Evolutionary conservation across 2,329 filamentous ascomycete genomes (phyloP), one percentile per base, ranked within the genome.

Genomic region (Lojkania enalia): DNA sequence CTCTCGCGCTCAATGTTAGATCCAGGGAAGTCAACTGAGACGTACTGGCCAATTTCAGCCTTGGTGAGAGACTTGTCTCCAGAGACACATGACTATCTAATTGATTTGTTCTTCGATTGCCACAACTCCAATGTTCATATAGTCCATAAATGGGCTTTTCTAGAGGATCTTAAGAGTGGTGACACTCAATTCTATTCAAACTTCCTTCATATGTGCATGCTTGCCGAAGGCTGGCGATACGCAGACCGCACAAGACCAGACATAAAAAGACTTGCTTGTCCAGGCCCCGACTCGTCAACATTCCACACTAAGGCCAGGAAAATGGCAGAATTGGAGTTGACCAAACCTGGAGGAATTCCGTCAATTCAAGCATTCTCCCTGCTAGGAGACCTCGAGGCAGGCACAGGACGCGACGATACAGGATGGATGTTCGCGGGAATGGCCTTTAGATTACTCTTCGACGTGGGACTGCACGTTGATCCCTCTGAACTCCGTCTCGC

Each of bases 401-500:
- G 72, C 21, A 71, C 76, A 3, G 77, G 76, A 3, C 62, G 76
- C 42, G 76, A 79, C 42, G 74, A 75, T 42, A 71, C 73, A 0
- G 76, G 76, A 5, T 78, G 76, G 76, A 76, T 79, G 71, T 78
- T 77, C 59, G 70, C 74, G 6, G 75, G 74, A 69, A 58, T 63
- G 72, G 55, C 39, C 18, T 38, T 54, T 18, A 35, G 54, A 16
- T 20, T 40, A 2, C 13, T 42, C 6, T 40, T 37, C 6, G 35
- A 39, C 33, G 30, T 52, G 11, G 43, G 45, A 3, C 61, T 79
- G 13, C 75, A 78, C 44, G 63, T 77, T 9, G 68, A 74, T 54
- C 71, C 66, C 39, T 59, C 63, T 29, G 63, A 58, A 39, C 61
- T 67, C 41, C 68, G 64, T 3, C 64, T 77, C 20, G 61, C 70